Percentiles rank a stretch among this genome's conserved stretches.
Evolutionary conservation across 2,329 filamentous ascomycete species (phyloP).

Genomic region (Aspergillus candidus): DNA sequence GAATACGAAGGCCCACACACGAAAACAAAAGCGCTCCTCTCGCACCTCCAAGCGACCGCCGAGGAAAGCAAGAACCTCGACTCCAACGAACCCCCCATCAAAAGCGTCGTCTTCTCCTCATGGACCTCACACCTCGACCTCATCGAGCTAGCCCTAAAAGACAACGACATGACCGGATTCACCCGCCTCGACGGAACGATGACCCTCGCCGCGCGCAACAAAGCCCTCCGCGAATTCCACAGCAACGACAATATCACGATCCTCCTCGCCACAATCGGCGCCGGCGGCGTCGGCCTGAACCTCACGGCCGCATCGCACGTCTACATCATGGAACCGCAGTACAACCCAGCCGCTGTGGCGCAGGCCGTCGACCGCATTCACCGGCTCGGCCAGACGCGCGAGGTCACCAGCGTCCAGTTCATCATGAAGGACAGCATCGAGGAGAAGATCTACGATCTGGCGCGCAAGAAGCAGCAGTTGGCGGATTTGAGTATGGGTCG

Average conservation of each 20-base stretch:
- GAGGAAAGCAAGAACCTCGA: conserved; percentile 48
- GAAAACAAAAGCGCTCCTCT: conserved; percentile 76
- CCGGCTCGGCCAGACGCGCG: conserved; percentile 80
- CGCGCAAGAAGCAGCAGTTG: conserved; percentile 86
- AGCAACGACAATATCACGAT: conserved; percentile 65
- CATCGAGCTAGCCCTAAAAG: conserved; percentile 72
- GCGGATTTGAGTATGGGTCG: conserved; percentile 80
- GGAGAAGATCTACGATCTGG: conserved; percentile 83
- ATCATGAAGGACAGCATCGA: conserved; percentile 90
- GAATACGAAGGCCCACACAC: conserved; percentile 82
- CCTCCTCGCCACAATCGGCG: conserved; percentile 86
- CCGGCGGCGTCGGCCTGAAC: conserved; percentile 86
- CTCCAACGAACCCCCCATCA: conserved; percentile 64
- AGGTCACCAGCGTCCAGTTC: conserved; percentile 79
- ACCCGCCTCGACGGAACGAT: conserved; percentile 85
- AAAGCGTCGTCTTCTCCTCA: conserved; percentile 91
- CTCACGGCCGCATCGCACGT: conserved; percentile 78
- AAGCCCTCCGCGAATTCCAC: conserved; percentile 71
- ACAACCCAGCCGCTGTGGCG: conserved; percentile 89
- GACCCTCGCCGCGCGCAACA: conserved; percentile 65
- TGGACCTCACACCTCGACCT: conserved; percentile 95
- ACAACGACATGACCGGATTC: conserved; percentile 52
- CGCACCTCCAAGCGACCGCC: conserved; percentile 63
- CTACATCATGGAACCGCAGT: conserved; percentile 98
- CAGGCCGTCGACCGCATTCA: conserved; percentile 94